These are phyloP conservation scores for Aspergillus biplanus DNA, from an alignment of 495 filamentous ascomycete species.

Conservation along the genomic window DNA sequence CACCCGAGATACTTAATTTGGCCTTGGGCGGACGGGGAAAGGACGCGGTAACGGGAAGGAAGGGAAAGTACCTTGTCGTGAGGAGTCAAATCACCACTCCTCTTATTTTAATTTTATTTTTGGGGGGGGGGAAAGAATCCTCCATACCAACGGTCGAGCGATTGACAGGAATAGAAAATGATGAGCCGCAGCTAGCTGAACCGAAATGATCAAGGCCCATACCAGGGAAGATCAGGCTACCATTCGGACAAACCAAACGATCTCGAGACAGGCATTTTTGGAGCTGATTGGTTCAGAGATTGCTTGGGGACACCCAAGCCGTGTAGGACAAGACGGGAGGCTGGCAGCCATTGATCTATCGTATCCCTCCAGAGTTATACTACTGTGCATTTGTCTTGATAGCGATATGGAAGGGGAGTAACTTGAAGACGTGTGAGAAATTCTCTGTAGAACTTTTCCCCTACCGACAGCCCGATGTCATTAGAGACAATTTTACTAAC, in stretches of 20 bases:
- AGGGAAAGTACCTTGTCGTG: not conserved
- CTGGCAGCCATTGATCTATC: not conserved
- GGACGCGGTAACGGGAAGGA: not conserved
- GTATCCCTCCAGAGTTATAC: not conserved
- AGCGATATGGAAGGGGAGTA: not conserved
- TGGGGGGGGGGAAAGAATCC: not conserved
- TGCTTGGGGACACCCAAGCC: not conserved
- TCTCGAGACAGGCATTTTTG: not conserved
- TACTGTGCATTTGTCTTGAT: not conserved
- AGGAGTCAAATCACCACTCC: too few relatives aligned
- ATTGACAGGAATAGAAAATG: constrained; percentile 11
- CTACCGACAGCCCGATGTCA: too few relatives aligned
- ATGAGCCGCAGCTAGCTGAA: constrained; percentile 2
- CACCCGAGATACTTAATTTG: not conserved
- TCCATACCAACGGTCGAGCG: not conserved
- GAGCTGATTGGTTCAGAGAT: constrained; percentile 7
- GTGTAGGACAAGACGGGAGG: constrained; percentile 12
- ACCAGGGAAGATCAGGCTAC: not conserved
- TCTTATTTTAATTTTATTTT: too few relatives aligned
- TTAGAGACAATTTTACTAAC: too few relatives aligned
- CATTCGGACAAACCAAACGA: constrained; percentile 5
- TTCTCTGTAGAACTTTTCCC: not conserved
- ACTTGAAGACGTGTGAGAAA: not conserved
- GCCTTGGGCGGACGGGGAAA: not conserved
- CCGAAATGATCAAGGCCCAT: constrained; percentile 9